Evolutionary conservation across 108 stramenopile species (phyloP), one percentile per base, ranked within the genome.

Genomic region (Aurantiochytrium sp.): DNA sequence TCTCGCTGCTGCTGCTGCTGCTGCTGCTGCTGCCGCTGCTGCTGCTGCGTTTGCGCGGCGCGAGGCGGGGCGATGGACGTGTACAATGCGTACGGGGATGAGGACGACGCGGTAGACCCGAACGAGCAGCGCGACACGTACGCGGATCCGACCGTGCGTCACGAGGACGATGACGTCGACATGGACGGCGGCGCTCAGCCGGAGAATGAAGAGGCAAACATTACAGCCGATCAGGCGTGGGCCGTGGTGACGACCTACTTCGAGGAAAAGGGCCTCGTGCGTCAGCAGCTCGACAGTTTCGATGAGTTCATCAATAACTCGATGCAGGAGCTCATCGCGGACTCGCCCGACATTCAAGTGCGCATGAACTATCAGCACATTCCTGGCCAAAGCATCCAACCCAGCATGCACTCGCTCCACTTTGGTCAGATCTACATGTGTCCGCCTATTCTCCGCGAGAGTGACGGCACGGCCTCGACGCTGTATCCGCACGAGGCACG

Each of bases 231-330:
- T 43, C 16, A 51, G 49, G 73, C 73, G 44, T 83, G 73, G 73
- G 73, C 73, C 47, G 73, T 83, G 73, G 73, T 83, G 73, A 83
- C 73, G 73, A 83, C 47, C 12, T 83, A 83, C 73, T 83, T 83
- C 1, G 73, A 83, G n/a, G 73, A 83, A 43, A 83, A 83, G 10
- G 96, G 96, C 5, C 94, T 99, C 73, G 96, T 99, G 96, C 92
- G 96, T 58, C 99, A 99, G 90, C 99, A 99, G 89, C 97, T 99
- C 93, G 97, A 98, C 91, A 97, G 96, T 58, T 99, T 97, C 91
- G 95, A 99, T 93, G 96, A 98, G 91, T 99, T 99, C 89, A 95
- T 98, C n/a, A 95, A 96, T 60, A 94, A 94, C 12, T 98, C 98
- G 87, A 93, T 98, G 89, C 95, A 96, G 89, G 94, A 97, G 89